Percentiles rank a stretch among this genome's conserved stretches.
Conservation (phyloP, 2,329 filamentous ascomycete species). For the Monilinia fructigena region DNA sequence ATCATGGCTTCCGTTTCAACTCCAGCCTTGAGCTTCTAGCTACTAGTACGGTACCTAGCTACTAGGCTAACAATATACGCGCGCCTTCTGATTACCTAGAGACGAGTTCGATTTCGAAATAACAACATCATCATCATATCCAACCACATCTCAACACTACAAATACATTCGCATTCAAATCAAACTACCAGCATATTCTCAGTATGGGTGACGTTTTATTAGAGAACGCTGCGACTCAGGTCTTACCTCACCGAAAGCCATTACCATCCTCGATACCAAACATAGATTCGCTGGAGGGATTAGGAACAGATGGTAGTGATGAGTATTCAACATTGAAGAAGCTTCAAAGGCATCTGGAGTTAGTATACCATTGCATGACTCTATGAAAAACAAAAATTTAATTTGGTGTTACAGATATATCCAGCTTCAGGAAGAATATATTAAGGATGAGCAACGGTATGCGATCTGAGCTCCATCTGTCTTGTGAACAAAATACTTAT, state of each 20-base stretch:
- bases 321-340: slow-evolving; percentile 97
- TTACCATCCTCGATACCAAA: slow-evolving; percentile 79
- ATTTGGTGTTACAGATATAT: slow-evolving; percentile 64
- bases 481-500: slow-evolving; percentile 3
- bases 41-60: too few species aligned
- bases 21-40: slow-evolving; percentile 7
- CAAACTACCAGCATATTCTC: slow-evolving; percentile 18
- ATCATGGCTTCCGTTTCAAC: slow-evolving; percentile 1
- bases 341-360: slow-evolving; percentile 94
- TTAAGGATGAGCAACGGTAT: slow-evolving; percentile 98
- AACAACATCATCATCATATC: slow-evolving; percentile 15
- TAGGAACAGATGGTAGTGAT: slow-evolving; percentile 77
- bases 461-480: slow-evolving; percentile 24
- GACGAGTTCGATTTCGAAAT: neutral
- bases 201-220: slow-evolving; percentile 84
- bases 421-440: slow-evolving; percentile 98
- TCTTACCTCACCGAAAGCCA: slow-evolving; percentile 78
- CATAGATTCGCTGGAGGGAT: slow-evolving; percentile 85
- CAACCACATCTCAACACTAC: slow-evolving; percentile 9
- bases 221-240: slow-evolving; percentile 73
- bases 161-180: slow-evolving; percentile 12
- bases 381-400: slow-evolving; percentile 30
- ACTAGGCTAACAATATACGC: slow-evolving; percentile 22
- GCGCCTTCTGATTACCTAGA: slow-evolving; percentile 23
- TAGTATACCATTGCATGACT: slow-evolving; percentile 40